Evolutionary conservation across 805 yeast species (phyloP), one percentile per base, ranked within the genome.

Genomic region (Teunomyces atbi): DNA sequence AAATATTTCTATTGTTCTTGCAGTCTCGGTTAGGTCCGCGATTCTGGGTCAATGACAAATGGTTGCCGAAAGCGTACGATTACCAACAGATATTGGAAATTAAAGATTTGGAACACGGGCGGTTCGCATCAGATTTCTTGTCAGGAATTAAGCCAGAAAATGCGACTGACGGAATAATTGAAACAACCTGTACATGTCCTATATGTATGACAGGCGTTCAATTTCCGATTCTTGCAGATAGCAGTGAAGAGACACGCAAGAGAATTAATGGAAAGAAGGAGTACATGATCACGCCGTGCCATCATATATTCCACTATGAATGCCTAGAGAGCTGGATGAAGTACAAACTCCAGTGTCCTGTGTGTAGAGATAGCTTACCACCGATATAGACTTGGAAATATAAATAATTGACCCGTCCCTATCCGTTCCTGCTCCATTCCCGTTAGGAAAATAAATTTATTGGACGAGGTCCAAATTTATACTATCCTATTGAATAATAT

Each of bases 311-410:
- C 77, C 97, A 91, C 60, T 78, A 89, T 1, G 83, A 79, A n/a
- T 91, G 98, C 67, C 69, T 92, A 52, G 95, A 88, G 60, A 81
- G 78, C 51, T 92, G 97, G 97, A 89, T 92, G 97, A 80, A 83
- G 62, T 86, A 89, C 61, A 88, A 90, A 57, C 66, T 92, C 42
- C 96, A 90, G 59, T 92, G 98, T 66, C 98, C 98, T 0, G 91
- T 90, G 5, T 92, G 98, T 66, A 77, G 97, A 58, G 80, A 81
- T 46, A 78, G 89, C 18, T 68, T 92, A 34, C 97, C 97, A 2
- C 96, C 97, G 1, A 69, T 86, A 44, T 89, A 65, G 66, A 23
- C 26, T 11, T 58, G 18, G 20, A 21, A 12, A 23, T 35, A 23
- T 35, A 13, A 30, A 13, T 30, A 7, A 8, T 16, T 30, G 33